phyloP scores from a whole-genome alignment of 2,329 filamentous ascomycete genomes.

The Fusarium sp. region DNA sequence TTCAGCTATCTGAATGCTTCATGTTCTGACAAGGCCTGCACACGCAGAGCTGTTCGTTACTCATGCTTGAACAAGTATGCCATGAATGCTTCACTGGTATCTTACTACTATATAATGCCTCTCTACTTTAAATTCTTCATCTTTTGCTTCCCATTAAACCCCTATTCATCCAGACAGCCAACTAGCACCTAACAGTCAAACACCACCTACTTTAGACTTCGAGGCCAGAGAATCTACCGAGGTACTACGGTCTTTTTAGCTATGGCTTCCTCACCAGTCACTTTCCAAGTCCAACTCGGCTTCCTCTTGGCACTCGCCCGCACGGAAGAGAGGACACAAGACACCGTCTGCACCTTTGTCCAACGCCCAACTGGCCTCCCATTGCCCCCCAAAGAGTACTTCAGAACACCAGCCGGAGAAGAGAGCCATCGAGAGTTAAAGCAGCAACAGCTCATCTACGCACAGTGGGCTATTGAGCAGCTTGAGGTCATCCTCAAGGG shows the following conservation, averaged over 20 bases:
- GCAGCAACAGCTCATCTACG: slow-evolving; percentile 1
- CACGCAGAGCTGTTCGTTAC: not conserved
- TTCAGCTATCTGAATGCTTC: not conserved
- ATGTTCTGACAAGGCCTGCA: not conserved
- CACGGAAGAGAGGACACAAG: not conserved
- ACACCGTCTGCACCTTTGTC: not conserved
- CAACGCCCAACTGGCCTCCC: not conserved
- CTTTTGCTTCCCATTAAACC: not conserved
- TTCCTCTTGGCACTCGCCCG: slow-evolving; percentile 14
- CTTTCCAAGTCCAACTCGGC: slow-evolving; percentile 11
- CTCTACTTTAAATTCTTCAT: not conserved
- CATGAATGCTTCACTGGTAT: not conserved
- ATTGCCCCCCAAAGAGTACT: not conserved
- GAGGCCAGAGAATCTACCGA: too few species aligned
- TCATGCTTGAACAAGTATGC: not conserved
- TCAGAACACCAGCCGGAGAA: not conserved
- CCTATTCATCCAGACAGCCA: not conserved
- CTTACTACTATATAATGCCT: not conserved
- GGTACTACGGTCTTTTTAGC: not conserved
- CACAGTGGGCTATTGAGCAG: slow-evolving; percentile 16
- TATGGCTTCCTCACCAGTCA: not conserved
- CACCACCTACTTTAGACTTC: too few species aligned
- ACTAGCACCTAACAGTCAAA: not conserved
- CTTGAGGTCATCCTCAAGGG: not conserved
- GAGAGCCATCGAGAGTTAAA: not conserved